These are phyloP conservation scores for Claviceps citrina DNA, from an alignment of 2,329 filamentous ascomycete species.

Conservation along the genomic window DNA sequence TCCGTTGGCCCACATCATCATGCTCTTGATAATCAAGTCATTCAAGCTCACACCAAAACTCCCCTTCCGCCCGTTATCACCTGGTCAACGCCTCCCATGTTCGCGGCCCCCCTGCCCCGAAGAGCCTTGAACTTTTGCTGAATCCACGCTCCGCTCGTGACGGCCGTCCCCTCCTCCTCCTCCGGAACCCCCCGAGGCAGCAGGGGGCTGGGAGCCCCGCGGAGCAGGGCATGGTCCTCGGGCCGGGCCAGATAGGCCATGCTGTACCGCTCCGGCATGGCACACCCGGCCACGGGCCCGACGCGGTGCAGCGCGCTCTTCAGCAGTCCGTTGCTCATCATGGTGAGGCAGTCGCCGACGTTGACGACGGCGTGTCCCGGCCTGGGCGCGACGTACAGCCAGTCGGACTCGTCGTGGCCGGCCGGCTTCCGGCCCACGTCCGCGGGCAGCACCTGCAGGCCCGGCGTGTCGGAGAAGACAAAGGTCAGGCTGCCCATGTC, in stretches of 20 bases:
- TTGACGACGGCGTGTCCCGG: not conserved
- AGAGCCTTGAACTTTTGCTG: not conserved
- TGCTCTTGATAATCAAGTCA: too few species aligned
- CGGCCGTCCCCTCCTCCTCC: not conserved
- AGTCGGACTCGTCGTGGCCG: not conserved
- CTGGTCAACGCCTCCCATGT: not conserved
- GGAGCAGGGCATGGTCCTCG: not conserved
- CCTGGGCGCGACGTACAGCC: not conserved
- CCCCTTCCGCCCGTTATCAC: not conserved
- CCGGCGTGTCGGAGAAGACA: not conserved
- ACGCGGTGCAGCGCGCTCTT: not conserved
- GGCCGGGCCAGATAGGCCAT: not conserved
- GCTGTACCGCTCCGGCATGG: not conserved
- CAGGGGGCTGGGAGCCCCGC: not conserved
- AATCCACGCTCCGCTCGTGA: not conserved
- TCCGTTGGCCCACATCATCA: too few species aligned
- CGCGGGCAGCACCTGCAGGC: not conserved
- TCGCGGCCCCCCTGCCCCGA: not conserved
- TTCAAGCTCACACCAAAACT: too few species aligned
- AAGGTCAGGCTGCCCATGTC: slow-evolving; percentile 1
- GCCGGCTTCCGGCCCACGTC: not conserved
- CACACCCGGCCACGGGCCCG: not conserved
- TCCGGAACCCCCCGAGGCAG: not conserved
- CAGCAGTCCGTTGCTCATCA: not conserved
- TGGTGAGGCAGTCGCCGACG: not conserved